A percentile compares a stretch with the other conserved stretches of the same genome.
phyloP scores from a whole-genome alignment of 2,329 filamentous ascomycete species.

The Lecanoromycetidae sp. region DNA sequence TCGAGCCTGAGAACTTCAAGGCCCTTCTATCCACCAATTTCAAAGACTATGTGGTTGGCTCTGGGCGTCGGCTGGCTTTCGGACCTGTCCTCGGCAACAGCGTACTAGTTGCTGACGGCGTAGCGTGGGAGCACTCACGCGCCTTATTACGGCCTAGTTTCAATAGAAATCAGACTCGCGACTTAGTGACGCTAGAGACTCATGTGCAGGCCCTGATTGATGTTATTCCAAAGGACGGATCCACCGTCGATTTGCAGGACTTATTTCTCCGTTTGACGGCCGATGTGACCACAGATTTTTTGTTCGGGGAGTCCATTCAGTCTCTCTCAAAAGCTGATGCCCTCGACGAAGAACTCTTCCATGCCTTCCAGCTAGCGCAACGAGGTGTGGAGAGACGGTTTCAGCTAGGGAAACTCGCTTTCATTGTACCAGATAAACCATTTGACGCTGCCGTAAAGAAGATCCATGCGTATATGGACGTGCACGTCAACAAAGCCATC shows the following conservation, averaged over 20 bases:
- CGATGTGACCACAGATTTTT: conserved; percentile 54
- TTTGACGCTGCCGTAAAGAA: conserved; percentile 23
- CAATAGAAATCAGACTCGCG: conserved; percentile 38
- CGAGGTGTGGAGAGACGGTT: conserved; percentile 17
- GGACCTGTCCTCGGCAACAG: not conserved
- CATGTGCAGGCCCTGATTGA: conserved; percentile 49
- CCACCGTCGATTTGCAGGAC: conserved; percentile 47
- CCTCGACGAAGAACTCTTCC: not conserved
- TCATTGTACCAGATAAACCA: conserved; percentile 20
- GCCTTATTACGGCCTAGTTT: conserved; percentile 35
- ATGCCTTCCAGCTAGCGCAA: conserved; percentile 1
- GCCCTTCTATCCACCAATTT: conserved; percentile 11
- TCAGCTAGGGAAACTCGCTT: conserved; percentile 21
- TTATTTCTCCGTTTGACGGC: conserved; percentile 54
- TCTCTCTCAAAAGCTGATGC: conserved; percentile 25
- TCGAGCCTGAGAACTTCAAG: conserved; percentile 8
- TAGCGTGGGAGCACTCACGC: conserved; percentile 30
- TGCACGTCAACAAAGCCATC: conserved; percentile 20
- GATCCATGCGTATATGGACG: conserved; percentile 21
- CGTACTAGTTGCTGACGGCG: conserved; percentile 1
- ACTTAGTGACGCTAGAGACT: conserved; percentile 46
- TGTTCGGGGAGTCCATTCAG: conserved; percentile 48
- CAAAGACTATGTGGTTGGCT: not conserved
- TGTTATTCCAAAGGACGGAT: conserved; percentile 44
- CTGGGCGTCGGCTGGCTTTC: not conserved